These are phyloP conservation scores for Hsuehochloa calcarea DNA, from an alignment of 176 grass and related monocot species.

Conservation along the genomic window DNA sequence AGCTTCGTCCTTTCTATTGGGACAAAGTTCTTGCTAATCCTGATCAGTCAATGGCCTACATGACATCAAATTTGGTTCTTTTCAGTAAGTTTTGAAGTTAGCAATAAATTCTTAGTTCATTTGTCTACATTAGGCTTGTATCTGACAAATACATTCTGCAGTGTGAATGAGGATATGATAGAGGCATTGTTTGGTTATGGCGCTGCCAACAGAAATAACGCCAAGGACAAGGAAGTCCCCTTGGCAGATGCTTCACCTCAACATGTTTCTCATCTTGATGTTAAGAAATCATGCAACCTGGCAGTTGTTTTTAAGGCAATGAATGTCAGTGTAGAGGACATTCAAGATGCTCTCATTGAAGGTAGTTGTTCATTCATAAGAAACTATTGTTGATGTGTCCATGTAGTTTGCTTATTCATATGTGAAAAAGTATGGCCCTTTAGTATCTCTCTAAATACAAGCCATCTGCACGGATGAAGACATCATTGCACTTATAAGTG, in stretches of 20 bases:
- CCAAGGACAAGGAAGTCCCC: slow-evolving; percentile 40
- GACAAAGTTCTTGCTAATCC: slow-evolving; percentile 91
- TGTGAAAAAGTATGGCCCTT: not conserved
- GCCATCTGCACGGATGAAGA: not conserved
- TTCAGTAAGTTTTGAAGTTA: slow-evolving; percentile 70
- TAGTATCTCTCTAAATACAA: not conserved
- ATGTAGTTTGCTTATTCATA: not conserved
- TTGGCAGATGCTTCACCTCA: slow-evolving; percentile 26
- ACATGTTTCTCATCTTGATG: slow-evolving; percentile 70
- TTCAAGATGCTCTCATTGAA: slow-evolving; percentile 64
- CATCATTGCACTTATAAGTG: not conserved
- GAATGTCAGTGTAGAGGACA: slow-evolving; percentile 66
- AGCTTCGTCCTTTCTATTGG: slow-evolving; percentile 87
- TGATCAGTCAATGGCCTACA: slow-evolving; percentile 86
- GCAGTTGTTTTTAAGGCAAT: slow-evolving; percentile 87
- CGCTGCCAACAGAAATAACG: slow-evolving; percentile 39
- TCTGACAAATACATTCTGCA: slow-evolving; percentile 33
- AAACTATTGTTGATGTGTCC: not conserved
- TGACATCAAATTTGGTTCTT: slow-evolving; percentile 91
- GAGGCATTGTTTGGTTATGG: slow-evolving; percentile 80
- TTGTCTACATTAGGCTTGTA: slow-evolving; percentile 1
- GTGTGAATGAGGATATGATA: slow-evolving; percentile 92
- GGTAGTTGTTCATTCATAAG: slow-evolving; percentile 45
- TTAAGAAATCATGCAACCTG: slow-evolving; percentile 92
- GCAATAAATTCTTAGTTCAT: not conserved